Evolutionary conservation across 2,329 filamentous ascomycete genomes (phyloP).

Genomic region (Nothomitra cinnamomea): DNA sequence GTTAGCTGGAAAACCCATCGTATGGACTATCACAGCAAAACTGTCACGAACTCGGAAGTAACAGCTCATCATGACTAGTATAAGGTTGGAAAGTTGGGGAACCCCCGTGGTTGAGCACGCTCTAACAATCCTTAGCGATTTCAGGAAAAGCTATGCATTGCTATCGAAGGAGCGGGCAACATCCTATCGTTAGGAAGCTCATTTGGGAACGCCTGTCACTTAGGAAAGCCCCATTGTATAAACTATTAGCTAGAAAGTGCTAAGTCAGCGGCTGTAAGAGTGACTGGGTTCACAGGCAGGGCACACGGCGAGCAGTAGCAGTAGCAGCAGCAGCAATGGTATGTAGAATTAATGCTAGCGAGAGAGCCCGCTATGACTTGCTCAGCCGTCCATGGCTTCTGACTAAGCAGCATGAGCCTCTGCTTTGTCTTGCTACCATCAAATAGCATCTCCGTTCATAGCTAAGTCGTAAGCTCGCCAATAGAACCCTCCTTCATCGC

Average conservation of each 20-base stretch:
- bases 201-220: no score
- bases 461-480: neutral
- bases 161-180: neutral
- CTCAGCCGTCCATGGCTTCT: no score
- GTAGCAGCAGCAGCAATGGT: no score
- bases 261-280: no score
- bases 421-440: neutral
- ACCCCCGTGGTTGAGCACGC: neutral
- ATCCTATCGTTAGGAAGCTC: neutral
- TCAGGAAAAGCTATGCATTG: neutral
- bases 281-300: no score
- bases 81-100: neutral
- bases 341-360: no score
- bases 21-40: neutral
- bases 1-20: neutral
- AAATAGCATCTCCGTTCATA: neutral
- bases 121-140: neutral
- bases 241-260: no score
- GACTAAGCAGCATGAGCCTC: no score
- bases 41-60: neutral
- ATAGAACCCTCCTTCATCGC: neutral
- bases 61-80: neutral
- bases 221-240: neutral
- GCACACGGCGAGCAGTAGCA: no score
- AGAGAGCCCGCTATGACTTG: no score